Conservation (phyloP, 345 rosid species). For the Eucalyptus curtisii region DNA sequence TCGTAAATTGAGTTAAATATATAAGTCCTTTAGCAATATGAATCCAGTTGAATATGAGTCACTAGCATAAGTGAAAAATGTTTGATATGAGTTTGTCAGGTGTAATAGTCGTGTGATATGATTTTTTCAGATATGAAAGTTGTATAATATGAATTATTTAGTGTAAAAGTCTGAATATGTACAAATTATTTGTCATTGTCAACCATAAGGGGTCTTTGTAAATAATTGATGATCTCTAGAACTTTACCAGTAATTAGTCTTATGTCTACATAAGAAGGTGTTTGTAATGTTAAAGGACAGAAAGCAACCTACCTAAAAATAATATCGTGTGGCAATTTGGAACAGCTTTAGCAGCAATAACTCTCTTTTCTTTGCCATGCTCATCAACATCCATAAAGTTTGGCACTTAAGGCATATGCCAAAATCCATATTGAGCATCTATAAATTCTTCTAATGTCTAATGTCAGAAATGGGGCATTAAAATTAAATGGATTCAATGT, state of each 20-base stretch:
- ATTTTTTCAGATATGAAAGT: not conserved
- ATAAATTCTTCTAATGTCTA: too few relatives aligned
- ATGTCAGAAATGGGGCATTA: too few relatives aligned
- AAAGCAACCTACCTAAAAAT: not conserved
- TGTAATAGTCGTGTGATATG: not conserved
- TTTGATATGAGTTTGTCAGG: too few relatives aligned
- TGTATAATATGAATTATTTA: not conserved
- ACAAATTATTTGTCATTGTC: not conserved
- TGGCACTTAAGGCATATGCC: too few relatives aligned
- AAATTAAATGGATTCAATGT: too few relatives aligned
- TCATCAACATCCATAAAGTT: too few relatives aligned
- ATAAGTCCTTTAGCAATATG: too few relatives aligned
- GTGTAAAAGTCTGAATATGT: too few relatives aligned
- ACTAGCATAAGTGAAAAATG: too few relatives aligned
- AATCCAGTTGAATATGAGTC: rapidly evolving
- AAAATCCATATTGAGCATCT: too few relatives aligned
- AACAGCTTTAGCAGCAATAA: too few relatives aligned
- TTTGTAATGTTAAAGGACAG: not conserved
- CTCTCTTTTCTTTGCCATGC: too few relatives aligned
- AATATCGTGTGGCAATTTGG: not conserved
- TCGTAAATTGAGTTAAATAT: rapidly evolving
- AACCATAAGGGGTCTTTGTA: not conserved
- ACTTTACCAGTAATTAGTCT: not conserved
- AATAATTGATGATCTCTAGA: not conserved
- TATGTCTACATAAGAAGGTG: not conserved